Evolutionary conservation across 2,329 filamentous ascomycete species (phyloP), one percentile per base, ranked within the genome.

Genomic region (Aspergillus spinulosporus): DNA sequence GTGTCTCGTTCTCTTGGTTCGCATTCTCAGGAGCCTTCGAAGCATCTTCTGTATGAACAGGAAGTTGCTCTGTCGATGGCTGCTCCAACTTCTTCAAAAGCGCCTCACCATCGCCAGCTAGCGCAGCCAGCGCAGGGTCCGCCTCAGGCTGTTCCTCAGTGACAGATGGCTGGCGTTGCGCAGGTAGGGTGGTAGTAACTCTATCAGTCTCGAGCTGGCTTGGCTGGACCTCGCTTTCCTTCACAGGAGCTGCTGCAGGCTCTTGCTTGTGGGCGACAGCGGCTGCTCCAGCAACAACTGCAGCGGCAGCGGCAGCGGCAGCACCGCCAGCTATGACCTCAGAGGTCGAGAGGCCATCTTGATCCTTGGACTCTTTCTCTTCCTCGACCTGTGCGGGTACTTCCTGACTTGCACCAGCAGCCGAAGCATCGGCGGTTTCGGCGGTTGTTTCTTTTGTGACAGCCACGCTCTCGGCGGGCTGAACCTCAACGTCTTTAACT

Each of bases 11-110:
- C 56, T 58, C 52, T 40, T 54, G 57, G 37, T 50, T 49, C 31
- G 52, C 56, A 53, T 60, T 57, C 48, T 59, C 51, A 11, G 52
- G 32, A 26, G 61, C 44, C 31, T 50, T 57, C 7, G 61, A 58
- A 28, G 56, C 34, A 26, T 45, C 51, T n/a, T 51, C 57, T 88
- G 52, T 90, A 93, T 59, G 59, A 21, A 64, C 52, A 29, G 64
- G 51, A 42, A 69, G 48, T 39, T 68, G 63, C 31, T 71, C 68
- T 15, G 67, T 66, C 8, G 69, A 70, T 2, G 70, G 69, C 37
- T 64, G 58, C 37, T 68, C 66, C 42, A 72, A 65, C 47, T 69
- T 64, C 45, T 58, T 65, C 26, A 72, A 66, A 21, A 70, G 64
- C 45, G 70, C 65, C 56, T 70, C 70, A n/a, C 68, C 63, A 52